A percentile compares a stretch with the other conserved stretches of the same genome.
Conservation (phyloP, 2,329 filamentous ascomycete genomes). For the Dothiorella sarmentorum region DNA sequence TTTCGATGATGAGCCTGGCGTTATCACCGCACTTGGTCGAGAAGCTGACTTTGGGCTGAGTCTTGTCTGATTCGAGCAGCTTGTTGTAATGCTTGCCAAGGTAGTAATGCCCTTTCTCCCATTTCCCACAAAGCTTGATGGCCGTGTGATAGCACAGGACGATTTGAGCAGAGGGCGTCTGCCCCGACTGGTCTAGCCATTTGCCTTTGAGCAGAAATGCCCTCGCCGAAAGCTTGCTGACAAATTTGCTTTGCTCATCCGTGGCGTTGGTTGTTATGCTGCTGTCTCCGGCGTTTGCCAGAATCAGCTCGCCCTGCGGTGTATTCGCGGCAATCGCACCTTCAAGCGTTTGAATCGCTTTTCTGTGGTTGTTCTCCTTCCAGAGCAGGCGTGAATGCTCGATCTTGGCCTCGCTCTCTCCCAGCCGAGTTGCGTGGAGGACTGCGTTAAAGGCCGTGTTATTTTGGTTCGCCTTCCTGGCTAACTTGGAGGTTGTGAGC, state of each 20-base stretch:
- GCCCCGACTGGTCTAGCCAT: conserved; percentile 93
- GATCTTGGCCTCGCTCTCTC: conserved; percentile 83
- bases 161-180: conserved; percentile 79
- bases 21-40: conserved; percentile 69
- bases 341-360: conserved; percentile 88
- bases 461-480: conserved; percentile 77
- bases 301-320: conserved; percentile 49
- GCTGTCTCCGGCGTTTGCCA: neutral
- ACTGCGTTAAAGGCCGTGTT: conserved; percentile 93
- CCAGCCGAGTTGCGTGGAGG: conserved; percentile 78
- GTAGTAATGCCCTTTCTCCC: conserved; percentile 98
- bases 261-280: neutral
- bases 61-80: conserved; percentile 82
- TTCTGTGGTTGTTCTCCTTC: conserved; percentile 88
- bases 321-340: conserved; percentile 78
- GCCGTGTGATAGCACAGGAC: conserved; percentile 80
- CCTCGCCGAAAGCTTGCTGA: conserved; percentile 65
- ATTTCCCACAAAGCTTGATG: conserved; percentile 63
- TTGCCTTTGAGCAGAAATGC: conserved; percentile 89
- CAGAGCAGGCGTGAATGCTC: conserved; percentile 91
- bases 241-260: conserved; percentile 38
- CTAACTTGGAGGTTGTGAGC: conserved; percentile 80
- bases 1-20: conserved; percentile 86
- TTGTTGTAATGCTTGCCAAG: conserved; percentile 97
- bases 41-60: conserved; percentile 59